Evolutionary conservation across 73 alveolate genomes (phyloP), one percentile per base, ranked within the genome.

Genomic region (Diophrys sp.): DNA sequence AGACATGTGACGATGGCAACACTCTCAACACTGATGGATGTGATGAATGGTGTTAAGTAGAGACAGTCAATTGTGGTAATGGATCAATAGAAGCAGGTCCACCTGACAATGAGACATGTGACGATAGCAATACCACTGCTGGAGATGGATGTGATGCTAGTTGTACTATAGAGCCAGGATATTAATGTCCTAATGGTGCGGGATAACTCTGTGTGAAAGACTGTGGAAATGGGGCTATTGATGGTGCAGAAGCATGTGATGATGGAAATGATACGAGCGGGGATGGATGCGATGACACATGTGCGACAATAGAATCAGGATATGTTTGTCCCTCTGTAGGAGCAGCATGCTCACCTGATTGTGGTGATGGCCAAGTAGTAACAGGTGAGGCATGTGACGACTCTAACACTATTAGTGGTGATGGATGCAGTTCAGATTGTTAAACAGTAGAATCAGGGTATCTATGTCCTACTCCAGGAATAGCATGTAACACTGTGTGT

Each of bases 191-290:
- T 44, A 18, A 5, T 44, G 74, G 32, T 71, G 1, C 74, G 76
- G 53, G 71, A 76, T 11, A 71, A 54, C 2, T 25, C 56, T 56
- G 80, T 71, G n/a, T 72, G 89, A 1, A 81, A 75, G 30, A 31
- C 14, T 75, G 84, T 29, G 84, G 84, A 26, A 68, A 75, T 32
- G 75, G 76, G 1, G 0, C 1, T 2, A 26, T 28, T 2, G 11
- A 11, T 30, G 23, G 33, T 55, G 1, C 1, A 32, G 71, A 73
- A 23, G 71, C 1, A 14, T 84, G 91, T 29, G 91, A 79, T 70
- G 91, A 84, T 84, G 91, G 84, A 29, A 84, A 84, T 70, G 29
- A n/a, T n/a, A n/a, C n/a, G n/a, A n/a, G n/a, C n/a, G n/a, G n/a
- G n/a, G n/a, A n/a, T n/a, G n/a, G n/a, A n/a, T n/a, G n/a, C n/a